These are phyloP conservation scores for Sporothrix inflata DNA, from an alignment of 2,329 filamentous ascomycete species.

Conservation along the genomic window DNA sequence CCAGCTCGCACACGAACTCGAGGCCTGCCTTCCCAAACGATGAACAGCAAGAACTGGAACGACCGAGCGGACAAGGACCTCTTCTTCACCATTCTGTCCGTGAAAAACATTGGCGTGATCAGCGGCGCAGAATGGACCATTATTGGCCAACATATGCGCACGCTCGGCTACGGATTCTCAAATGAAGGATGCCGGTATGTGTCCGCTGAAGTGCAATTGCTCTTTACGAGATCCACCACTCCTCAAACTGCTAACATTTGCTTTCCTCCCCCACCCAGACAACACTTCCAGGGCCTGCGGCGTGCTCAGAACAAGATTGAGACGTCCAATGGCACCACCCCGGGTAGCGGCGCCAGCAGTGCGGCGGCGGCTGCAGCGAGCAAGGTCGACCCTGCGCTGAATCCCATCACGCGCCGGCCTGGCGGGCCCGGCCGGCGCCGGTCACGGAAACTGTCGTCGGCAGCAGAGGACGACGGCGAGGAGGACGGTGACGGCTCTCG, in stretches of 20 bases:
- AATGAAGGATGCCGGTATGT: slow-evolving; percentile 63
- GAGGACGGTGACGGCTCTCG: background rate
- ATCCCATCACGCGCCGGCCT: slow-evolving; percentile 63
- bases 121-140: slow-evolving; percentile 65
- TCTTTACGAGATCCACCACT: background rate
- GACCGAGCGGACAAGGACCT: slow-evolving; percentile 65
- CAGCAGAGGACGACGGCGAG: slow-evolving; percentile 30
- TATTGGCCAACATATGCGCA: slow-evolving; percentile 64
- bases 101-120: slow-evolving; percentile 66
- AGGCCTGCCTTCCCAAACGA: background rate
- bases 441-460: slow-evolving; percentile 50
- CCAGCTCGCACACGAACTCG: background rate
- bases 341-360: background rate
- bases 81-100: slow-evolving; percentile 64
- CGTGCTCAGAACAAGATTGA: slow-evolving; percentile 59
- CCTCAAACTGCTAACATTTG: too few species aligned
- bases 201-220: background rate
- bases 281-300: slow-evolving; percentile 64
- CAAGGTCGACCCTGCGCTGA: slow-evolving; percentile 55
- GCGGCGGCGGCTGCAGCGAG: slow-evolving; percentile 37
- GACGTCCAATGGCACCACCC: slow-evolving; percentile 26
- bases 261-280: slow-evolving; percentile 34
- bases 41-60: slow-evolving; percentile 61
- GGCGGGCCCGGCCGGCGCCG: slow-evolving; percentile 58
- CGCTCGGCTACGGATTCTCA: slow-evolving; percentile 63